Conservation (phyloP, 129 eudicot genomes). For the Tanacetum coccineum region DNA sequence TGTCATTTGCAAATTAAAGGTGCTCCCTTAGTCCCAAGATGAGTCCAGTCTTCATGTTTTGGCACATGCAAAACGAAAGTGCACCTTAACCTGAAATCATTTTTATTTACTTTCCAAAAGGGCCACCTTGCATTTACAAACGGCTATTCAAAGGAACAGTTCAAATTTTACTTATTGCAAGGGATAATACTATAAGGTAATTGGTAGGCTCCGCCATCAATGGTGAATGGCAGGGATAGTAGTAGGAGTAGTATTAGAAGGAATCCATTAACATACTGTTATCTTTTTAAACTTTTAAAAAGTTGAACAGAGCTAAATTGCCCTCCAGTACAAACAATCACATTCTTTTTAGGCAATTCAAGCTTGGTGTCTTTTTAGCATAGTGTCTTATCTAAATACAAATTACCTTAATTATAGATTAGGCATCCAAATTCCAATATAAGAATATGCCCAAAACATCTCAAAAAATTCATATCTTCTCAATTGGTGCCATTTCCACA, state of each 20-base stretch:
- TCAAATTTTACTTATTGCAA: constrained; percentile 10
- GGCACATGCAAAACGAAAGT: neutral
- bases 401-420: neutral
- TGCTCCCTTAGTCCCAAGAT: constrained; percentile 16
- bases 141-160: constrained; percentile 13
- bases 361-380: neutral
- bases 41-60: constrained; percentile 22
- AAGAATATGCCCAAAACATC: neutral
- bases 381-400: neutral
- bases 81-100: too few relatives aligned
- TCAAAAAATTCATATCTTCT: neutral
- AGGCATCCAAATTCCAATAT: neutral
- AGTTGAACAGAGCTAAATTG: neutral
- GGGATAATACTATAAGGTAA: constrained; percentile 12
- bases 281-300: neutral
- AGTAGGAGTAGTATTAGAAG: too few relatives aligned
- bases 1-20: constrained; percentile 6
- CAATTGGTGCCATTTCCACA: neutral
- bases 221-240: neutral
- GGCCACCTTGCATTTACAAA: constrained; percentile 15
- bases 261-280: neutral
- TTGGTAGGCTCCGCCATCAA: constrained; percentile 2
- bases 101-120: neutral
- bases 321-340: too few relatives aligned
- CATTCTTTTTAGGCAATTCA: too few relatives aligned